These are phyloP conservation scores for Colletotrichum coccodes DNA, from an alignment of 2,329 filamentous ascomycete species.

Conservation along the genomic window DNA sequence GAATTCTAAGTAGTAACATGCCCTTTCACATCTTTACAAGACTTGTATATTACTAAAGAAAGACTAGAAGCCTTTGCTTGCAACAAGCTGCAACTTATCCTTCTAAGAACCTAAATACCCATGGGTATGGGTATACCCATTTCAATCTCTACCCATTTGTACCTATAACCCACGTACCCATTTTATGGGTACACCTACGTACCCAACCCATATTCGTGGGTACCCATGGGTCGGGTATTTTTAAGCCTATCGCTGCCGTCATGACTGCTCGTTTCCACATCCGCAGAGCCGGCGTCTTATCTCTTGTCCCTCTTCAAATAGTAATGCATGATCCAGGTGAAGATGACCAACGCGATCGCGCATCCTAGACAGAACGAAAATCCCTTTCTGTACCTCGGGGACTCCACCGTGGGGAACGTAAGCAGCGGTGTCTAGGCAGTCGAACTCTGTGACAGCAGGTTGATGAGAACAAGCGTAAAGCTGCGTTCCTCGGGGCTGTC, in stretches of 20 bases:
- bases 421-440: conserved; percentile 65
- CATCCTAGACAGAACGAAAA: conserved; percentile 48
- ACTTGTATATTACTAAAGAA: no score
- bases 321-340: conserved; percentile 21
- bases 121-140: no score
- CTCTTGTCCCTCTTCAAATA: conserved; percentile 18
- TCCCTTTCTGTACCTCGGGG: conserved; percentile 53
- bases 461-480: conserved; percentile 16
- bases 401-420: conserved; percentile 57
- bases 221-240: no score
- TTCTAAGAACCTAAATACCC: no score
- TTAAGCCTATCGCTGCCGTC: neutral
- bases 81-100: no score
- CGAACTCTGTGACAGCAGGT: conserved; percentile 61
- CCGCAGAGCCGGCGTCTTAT: neutral
- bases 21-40: no score
- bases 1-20: no score
- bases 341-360: conserved; percentile 11
- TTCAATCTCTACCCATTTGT: no score
- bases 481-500: conserved; percentile 18
- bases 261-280: neutral
- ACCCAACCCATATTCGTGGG: no score
- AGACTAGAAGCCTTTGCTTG: no score
- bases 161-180: no score
- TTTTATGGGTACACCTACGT: no score